Conservation (phyloP, 192 early-diverging fungal species). For the Cladochytrium replicatum region DNA sequence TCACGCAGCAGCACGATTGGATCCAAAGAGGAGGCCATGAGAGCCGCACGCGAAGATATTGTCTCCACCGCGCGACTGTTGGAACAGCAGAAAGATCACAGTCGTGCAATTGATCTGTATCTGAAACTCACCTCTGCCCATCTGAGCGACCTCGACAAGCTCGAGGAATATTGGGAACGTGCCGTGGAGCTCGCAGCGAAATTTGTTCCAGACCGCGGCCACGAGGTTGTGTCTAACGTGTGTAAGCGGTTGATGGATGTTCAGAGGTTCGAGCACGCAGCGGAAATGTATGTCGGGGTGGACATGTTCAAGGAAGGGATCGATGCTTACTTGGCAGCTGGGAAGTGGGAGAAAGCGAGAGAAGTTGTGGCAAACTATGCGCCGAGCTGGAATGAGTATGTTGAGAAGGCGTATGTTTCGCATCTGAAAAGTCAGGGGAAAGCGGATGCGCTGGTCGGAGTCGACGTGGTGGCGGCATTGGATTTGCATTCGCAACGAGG, state of each 20-base stretch:
- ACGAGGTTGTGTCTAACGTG: slow-evolving; percentile 38
- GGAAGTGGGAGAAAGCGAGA: slow-evolving; percentile 45
- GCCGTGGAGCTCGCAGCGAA: slow-evolving; percentile 50
- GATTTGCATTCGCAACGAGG: slow-evolving; percentile 45
- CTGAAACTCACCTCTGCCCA: slow-evolving; percentile 37
- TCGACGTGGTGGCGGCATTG: slow-evolving; percentile 46
- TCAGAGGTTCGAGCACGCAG: slow-evolving; percentile 42
- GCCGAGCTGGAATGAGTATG: slow-evolving; percentile 45
- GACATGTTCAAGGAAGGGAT: slow-evolving; percentile 53
- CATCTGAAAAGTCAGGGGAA: slow-evolving; percentile 43
- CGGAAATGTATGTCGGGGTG: slow-evolving; percentile 37
- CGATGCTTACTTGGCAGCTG: slow-evolving; percentile 40
- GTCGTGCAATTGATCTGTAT: slow-evolving; percentile 50
- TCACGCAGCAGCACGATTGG: too few species aligned
- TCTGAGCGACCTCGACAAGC: slow-evolving; percentile 28
- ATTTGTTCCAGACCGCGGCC: slow-evolving; percentile 42
- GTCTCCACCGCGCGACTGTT: slow-evolving; percentile 32
- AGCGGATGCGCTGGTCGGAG: slow-evolving; percentile 39
- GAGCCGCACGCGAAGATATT: slow-evolving; percentile 45
- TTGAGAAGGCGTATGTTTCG: slow-evolving; percentile 43
- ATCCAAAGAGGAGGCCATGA: too few species aligned
- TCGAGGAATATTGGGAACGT: slow-evolving; percentile 45
- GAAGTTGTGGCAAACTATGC: slow-evolving; percentile 37
- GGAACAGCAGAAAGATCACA: slow-evolving; percentile 51
- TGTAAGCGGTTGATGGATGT: slow-evolving; percentile 34